These are phyloP conservation scores for Penicillium parvum DNA, from an alignment of 495 filamentous ascomycete species.

Conservation along the genomic window DNA sequence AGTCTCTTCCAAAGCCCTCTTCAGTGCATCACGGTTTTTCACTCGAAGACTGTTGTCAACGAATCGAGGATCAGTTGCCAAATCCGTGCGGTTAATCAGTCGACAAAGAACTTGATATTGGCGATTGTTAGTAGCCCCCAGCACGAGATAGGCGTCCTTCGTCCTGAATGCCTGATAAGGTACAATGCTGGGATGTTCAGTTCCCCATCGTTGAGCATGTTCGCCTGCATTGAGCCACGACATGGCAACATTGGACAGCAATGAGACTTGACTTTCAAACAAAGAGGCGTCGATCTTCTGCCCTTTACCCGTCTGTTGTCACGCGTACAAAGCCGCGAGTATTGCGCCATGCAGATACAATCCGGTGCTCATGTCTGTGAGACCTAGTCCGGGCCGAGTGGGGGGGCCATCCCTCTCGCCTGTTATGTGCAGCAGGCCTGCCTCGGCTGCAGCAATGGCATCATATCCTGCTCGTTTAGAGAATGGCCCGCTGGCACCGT, in stretches of 20 bases:
- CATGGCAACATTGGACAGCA: slow-evolving; percentile 79
- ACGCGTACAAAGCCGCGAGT: slow-evolving; percentile 69
- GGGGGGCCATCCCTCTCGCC: slow-evolving; percentile 75
- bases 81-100: slow-evolving; percentile 58
- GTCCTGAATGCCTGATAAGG: slow-evolving; percentile 84
- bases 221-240: slow-evolving; percentile 73
- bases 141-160: slow-evolving; percentile 69
- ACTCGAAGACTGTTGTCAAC: slow-evolving; percentile 67
- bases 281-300: slow-evolving; percentile 82
- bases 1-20: slow-evolving; percentile 59
- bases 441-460: slow-evolving; percentile 91
- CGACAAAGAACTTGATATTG: slow-evolving; percentile 74
- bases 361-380: slow-evolving; percentile 84
- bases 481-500: slow-evolving; percentile 82
- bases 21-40: slow-evolving; percentile 61
- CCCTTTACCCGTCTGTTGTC: slow-evolving; percentile 59
- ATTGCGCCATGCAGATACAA: slow-evolving; percentile 82
- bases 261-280: slow-evolving; percentile 81
- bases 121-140: slow-evolving; percentile 82
- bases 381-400: slow-evolving; percentile 84
- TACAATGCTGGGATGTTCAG: slow-evolving; percentile 85
- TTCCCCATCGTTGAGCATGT: slow-evolving; percentile 79
- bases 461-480: slow-evolving; percentile 79
- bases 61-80: slow-evolving; percentile 62
- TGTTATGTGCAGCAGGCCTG: slow-evolving; percentile 90